Conservation (phyloP, 257 asterid species). For the Capsicum pubescens region DNA sequence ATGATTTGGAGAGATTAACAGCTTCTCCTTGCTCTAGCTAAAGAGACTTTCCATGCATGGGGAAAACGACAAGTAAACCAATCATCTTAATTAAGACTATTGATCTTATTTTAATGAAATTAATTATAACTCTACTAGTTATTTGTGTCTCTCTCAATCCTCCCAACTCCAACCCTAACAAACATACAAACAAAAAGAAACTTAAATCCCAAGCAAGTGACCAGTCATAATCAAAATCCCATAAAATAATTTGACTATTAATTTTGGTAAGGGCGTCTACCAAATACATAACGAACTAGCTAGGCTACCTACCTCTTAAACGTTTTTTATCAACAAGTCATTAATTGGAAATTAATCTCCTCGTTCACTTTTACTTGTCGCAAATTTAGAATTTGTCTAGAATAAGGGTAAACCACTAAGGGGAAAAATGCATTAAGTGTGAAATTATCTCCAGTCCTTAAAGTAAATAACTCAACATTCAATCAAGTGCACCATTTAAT, state of each 20-base stretch:
- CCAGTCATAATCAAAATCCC: neutral
- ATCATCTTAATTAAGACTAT: neutral
- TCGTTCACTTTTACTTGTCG: neutral
- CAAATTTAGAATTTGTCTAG: too few relatives aligned
- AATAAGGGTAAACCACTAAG: too few relatives aligned
- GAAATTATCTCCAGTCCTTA: too few relatives aligned
- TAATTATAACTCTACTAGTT: neutral
- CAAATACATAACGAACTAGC: slow-evolving; percentile 25
- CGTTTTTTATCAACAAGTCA: neutral
- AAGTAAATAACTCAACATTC: too few relatives aligned
- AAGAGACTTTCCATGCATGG: neutral
- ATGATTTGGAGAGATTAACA: slow-evolving; percentile 5
- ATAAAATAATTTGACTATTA: neutral
- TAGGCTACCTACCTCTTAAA: slow-evolving; percentile 2
- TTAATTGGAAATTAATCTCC: neutral
- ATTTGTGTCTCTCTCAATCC: neutral
- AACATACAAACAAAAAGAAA: neutral
- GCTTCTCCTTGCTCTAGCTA: neutral
- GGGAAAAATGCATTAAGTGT: too few relatives aligned
- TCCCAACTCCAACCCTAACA: neutral
- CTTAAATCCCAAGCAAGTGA: neutral
- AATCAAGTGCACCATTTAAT: too few relatives aligned
- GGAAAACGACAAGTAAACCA: neutral
- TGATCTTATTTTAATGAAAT: neutral
- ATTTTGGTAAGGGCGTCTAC: slow-evolving; percentile 22